Evolutionary conservation across 192 early-diverging fungal genomes (phyloP), one percentile per base, ranked within the genome.

Genomic region (Backusella sp.): DNA sequence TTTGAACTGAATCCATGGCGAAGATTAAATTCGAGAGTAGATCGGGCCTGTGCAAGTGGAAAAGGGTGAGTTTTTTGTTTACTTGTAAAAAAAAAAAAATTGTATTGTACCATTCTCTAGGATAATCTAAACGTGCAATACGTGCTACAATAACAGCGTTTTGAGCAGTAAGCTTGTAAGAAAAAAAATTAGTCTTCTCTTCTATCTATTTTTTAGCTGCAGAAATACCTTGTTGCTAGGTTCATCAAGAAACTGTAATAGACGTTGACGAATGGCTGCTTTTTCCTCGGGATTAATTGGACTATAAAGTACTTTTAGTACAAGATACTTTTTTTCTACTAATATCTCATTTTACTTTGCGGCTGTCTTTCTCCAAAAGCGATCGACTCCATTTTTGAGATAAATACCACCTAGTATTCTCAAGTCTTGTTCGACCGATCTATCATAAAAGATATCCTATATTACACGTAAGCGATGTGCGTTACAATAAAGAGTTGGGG

Each of bases 321-420:
- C 15, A 67, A 15, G 42, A 56, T 14, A 28, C 12, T 42, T 39
- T 59, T 53, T 21, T 44, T 42, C 39, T 39, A 19, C 34, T 15
- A 41, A 41, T 69, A 30, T 56, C 49, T 49, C 32, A 75, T 56
- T 76, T 56, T 84, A 91, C 91, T 90, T 87, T 82, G 82, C 84
- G 3, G 90, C 90, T 14, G 91, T 86, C 75, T 89, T 93, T 68
- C 93, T 88, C 96, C 96, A 98, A 79, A 93, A 96, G 72, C 90
- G 90, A 78, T 97, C 94, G 37, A 98, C 89, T 5, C 94, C 94
- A 82, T 97, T 98, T 83, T 98, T 98, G 62, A 98, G 81, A 68
- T 86, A 91, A 66, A 97, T 91, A 42, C 90, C 88, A 14, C 94
- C 91, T 59, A 96, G 85, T 74, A 88, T 92, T 44, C 96, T 87